Evolutionary conservation across 208 protist species (phyloP).

Genomic region (Naegleria fowleri): DNA sequence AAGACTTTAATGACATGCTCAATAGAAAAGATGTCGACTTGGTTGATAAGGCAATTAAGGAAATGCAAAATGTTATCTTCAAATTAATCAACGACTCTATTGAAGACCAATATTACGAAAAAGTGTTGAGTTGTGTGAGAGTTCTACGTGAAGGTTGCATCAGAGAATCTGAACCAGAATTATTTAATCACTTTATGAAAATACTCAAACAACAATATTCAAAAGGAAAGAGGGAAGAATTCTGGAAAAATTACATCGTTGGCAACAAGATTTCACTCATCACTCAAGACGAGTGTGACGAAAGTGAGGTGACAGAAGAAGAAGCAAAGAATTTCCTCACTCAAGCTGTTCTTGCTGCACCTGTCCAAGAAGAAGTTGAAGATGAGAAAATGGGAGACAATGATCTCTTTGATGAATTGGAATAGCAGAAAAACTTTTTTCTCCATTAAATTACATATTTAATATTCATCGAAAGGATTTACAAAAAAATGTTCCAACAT

Average conservation of each 20-base stretch:
- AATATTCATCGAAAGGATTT: no score
- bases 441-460: no score
- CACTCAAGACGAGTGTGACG: neutral
- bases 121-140: slow-evolving; percentile 58
- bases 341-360: neutral
- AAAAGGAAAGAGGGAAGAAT: slow-evolving; percentile 42
- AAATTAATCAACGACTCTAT: slow-evolving; percentile 59
- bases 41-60: slow-evolving; percentile 53
- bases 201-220: slow-evolving; percentile 47
- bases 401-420: slow-evolving; percentile 35
- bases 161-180: slow-evolving; percentile 50
- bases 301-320: neutral
- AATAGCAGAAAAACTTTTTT: slow-evolving; percentile 22
- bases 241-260: slow-evolving; percentile 27
- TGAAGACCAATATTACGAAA: slow-evolving; percentile 57
- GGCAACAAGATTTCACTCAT: slow-evolving; percentile 23
- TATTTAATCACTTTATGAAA: slow-evolving; percentile 65
- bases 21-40: slow-evolving; percentile 50
- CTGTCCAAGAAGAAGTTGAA: neutral
- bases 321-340: slow-evolving; percentile 2
- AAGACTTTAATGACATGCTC: slow-evolving; percentile 50
- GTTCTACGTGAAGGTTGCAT: slow-evolving; percentile 64
- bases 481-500: no score
- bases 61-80: slow-evolving; percentile 55
- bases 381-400: slow-evolving; percentile 6